Base-by-base conservation (phyloP, 1,139 yeast genomes). In the Wickerhamomyces sp. region DNA sequence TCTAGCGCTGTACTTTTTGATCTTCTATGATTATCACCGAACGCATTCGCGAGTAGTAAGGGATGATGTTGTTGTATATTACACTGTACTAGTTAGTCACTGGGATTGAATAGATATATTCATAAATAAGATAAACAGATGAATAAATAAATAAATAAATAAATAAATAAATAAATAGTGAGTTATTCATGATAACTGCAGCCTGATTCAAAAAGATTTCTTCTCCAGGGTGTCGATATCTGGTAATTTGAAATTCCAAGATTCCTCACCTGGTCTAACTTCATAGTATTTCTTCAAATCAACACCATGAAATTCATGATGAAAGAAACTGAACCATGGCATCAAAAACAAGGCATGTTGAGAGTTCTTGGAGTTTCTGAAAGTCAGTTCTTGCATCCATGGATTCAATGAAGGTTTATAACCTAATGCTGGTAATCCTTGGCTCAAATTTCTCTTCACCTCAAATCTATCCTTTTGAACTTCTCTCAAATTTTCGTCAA, bases 291-390 rank as follows among this genome's bases (percentile, higher is more conserved):
- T 54, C 40, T 52, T 51, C 33, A 56, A 30, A 34, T 83, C 84
- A 47, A 85, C 82, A 34, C 94, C 95, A 65, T 88, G 96, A 69
- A 81, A 84, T 57, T 88, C 90, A 66, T 88, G 96, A 61, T 81
- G 69, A 42, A 83, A 90, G 54, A 85, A 69, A 68, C 88, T 88
- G 72, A 88, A 86, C 90, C 91, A 84, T 35, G 95, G 95, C 59
- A 87, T 67, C 52, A 85, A 63, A 46, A 83, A 79, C 58, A 83
- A 63, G 47, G 75, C 69, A 49, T 79, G 66, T 58, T 80, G 81
- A 9, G 95, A 80, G 63, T 81, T 82, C 57, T 83, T 86, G 27
- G 95, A 84, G 72, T 86, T 84, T 69, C 90, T 79, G 60, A 86
- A 82, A 53, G 95, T 81, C 54, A 85, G 73, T 58, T 82, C 86